Base-by-base conservation (phyloP, 2,329 filamentous ascomycete genomes). In the Ceratocystis colombiana region DNA sequence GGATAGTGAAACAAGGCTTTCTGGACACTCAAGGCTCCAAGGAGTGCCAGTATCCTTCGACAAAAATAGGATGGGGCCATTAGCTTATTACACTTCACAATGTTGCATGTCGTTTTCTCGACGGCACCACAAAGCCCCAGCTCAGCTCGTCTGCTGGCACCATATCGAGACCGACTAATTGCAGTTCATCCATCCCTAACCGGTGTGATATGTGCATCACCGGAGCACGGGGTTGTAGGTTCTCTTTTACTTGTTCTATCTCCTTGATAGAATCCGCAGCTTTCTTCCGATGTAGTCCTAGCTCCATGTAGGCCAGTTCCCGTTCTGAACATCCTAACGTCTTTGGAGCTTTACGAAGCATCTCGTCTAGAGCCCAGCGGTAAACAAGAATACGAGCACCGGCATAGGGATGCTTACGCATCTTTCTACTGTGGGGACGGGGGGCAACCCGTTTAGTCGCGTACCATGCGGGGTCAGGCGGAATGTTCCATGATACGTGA, bases 351-450 rank as follows among this genome's bases (percentile, higher is more conserved):
- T 22, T n/a, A 6, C 41, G n/a, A 10, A 59, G 37, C 3, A 15
- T 22, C 1, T 48, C 44, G 22, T 65, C 64, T 2, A 65, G 44
- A 10, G 30, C 57, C 64, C 64, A 65, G 25, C 64, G 64, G 7
- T 22, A 30, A 10, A 45, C 64, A 20, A 65, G 45, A 46, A 65
- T 65, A 3, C 17, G 41, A 8, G 64, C 64, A 10, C 64, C 64
- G 2, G 53, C 8, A 53, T 65, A 50, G 5, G 53, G 6, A 25
- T 33, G 6, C 5, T 65, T 65, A 7, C 64, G 64, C 64, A 61
- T 61, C 53, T 50, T 50, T 6, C 22, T 61, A 22, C 37, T 10
- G 28, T 50, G n/a, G 1, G 15, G 1, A 12, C 10, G 17, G 25
- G 41, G 22, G 20, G 22, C 10, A 15, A 10, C 45, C 33, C 61